Evolutionary conservation across 2,329 filamentous ascomycete genomes (phyloP).

Genomic region (Coleophoma eucalyptorum): DNA sequence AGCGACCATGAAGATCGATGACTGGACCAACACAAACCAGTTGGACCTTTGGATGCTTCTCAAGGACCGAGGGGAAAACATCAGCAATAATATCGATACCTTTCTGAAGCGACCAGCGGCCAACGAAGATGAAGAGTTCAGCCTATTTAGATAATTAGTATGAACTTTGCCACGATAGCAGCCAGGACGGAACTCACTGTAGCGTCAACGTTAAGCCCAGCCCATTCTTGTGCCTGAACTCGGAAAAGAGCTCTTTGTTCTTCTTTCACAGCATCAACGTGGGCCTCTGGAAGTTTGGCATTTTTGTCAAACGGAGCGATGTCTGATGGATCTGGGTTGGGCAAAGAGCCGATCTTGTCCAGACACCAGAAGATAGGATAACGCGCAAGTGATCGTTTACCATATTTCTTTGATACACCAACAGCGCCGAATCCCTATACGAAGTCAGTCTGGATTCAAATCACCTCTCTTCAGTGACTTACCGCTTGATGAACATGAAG

Average conservation of each 20-base stretch:
- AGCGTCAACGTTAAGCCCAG: slow-evolving; percentile 55
- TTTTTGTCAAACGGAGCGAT: slow-evolving; percentile 46
- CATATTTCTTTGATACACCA: slow-evolving; percentile 65
- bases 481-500: slow-evolving; percentile 61
- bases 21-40: slow-evolving; percentile 60
- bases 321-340: slow-evolving; percentile 62
- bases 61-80: slow-evolving; percentile 60
- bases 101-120: slow-evolving; percentile 66
- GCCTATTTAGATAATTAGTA: slow-evolving; percentile 28
- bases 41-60: slow-evolving; percentile 54
- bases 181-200: slow-evolving; percentile 21
- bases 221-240: slow-evolving; percentile 65
- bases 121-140: slow-evolving; percentile 64
- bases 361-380: slow-evolving; percentile 66
- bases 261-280: slow-evolving; percentile 53
- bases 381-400: slow-evolving; percentile 60
- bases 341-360: slow-evolving; percentile 63
- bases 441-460: neutral
- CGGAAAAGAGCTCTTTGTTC: slow-evolving; percentile 46
- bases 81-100: slow-evolving; percentile 65
- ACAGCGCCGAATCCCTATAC: slow-evolving; percentile 59
- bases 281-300: slow-evolving; percentile 30
- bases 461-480: slow-evolving; percentile 33
- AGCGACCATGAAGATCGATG: slow-evolving; percentile 66
- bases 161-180: neutral